Base-by-base conservation (phyloP, 2,329 filamentous ascomycete species). In the Microcyclospora pomicola region DNA sequence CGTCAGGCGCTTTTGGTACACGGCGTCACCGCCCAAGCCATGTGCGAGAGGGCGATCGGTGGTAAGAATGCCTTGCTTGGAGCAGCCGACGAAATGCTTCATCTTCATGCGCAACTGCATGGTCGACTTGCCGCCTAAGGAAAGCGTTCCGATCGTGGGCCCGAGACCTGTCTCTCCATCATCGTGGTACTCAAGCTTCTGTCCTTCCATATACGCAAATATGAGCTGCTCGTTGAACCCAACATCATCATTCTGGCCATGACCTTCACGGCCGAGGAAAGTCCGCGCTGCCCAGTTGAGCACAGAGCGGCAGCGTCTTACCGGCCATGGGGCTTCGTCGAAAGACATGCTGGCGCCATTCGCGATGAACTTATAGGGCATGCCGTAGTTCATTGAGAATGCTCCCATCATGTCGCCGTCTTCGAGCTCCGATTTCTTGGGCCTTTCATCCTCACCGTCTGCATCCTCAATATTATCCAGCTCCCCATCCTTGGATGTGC, bases 321-420 rank as follows among this genome's bases (percentile, higher is more conserved):
- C 63, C 1, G 54, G 44, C 43, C 48, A 50, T 2, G 55, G 70
- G 0, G 72, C 68, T 4, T 65, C 58, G 2, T 57, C 48, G 41
- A 77, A 77, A 0, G 62, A 56, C n/a, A 54, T 60, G 3, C 64
- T 71, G 5, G 66, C 58, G 2, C 73, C 69, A 1, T 65, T 60
- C 1, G 77, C 75, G 28, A 73, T 67, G 48, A 76, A 82, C 38
- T 81, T 80, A 54, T 82, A 82, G 0, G 69, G 68, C 42, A 76
- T 76, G 2, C 77, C 77, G 63, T 49, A 51, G 16, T 48, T 50
- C 46, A 57, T 55, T 35, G 56, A 54, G 39, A 49, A 56, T 16
- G 54, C 47, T 2, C 47, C 54, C 57, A 60, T 60, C 34, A 51
- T 46, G 33, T 52, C 52, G 28, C 54, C 54, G 19, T 44, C 42